These are phyloP conservation scores for Borealophlyctis nickersoniae DNA, from an alignment of 192 early-diverging fungal species.

Conservation along the genomic window DNA sequence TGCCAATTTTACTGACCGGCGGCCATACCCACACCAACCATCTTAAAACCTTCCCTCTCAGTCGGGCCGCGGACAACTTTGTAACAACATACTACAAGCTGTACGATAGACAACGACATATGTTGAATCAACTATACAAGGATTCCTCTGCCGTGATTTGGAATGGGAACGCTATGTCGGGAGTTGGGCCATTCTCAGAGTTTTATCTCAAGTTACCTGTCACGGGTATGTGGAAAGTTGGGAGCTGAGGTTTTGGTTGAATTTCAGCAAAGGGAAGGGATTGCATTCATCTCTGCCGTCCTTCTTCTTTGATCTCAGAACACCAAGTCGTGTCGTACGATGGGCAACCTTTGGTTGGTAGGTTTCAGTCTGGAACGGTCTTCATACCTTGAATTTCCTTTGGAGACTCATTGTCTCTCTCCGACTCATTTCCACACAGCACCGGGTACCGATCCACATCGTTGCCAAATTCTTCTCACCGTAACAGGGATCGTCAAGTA, in stretches of 20 bases:
- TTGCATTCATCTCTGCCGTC: background rate
- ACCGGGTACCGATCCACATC: conserved; percentile 5
- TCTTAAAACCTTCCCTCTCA: background rate
- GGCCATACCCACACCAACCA: no score
- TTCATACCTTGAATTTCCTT: background rate
- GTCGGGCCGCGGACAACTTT: conserved; percentile 31
- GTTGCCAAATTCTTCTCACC: conserved; percentile 26
- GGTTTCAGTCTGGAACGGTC: background rate
- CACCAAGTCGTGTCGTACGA: conserved; percentile 37
- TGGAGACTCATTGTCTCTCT: background rate
- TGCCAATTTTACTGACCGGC: no score
- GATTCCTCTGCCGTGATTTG: conserved; percentile 36
- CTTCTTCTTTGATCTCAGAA: conserved; percentile 18
- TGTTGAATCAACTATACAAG: conserved; percentile 39
- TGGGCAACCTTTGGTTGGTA: conserved; percentile 33
- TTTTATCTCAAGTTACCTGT: conserved; percentile 36
- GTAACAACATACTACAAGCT: conserved; percentile 34
- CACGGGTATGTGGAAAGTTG: conserved; percentile 20
- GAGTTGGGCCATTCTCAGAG: conserved; percentile 18
- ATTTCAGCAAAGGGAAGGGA: background rate
- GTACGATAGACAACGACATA: conserved; percentile 42
- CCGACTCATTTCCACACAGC: background rate
- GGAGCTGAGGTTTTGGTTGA: background rate
- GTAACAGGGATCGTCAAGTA: conserved; percentile 33
- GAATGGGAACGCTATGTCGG: conserved; percentile 40